Evolutionary conservation across 805 yeast genomes (phyloP).

Genomic region (Cyberlindnera suaveolens): DNA sequence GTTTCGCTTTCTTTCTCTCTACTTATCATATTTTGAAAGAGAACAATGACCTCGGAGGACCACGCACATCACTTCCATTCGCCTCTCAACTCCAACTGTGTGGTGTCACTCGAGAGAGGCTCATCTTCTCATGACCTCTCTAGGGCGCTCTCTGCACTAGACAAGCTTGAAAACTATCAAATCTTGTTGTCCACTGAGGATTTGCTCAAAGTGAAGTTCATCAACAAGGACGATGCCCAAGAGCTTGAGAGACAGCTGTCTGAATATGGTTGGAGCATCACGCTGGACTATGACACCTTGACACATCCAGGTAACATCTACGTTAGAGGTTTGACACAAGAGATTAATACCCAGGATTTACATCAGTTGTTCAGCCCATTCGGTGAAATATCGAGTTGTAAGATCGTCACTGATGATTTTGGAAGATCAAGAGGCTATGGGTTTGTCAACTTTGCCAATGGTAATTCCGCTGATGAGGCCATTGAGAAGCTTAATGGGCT

Average conservation of each 20-base stretch:
- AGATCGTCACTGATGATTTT: slow-evolving; percentile 38
- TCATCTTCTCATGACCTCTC: background rate
- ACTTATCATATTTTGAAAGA: slow-evolving; percentile 2
- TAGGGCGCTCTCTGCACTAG: slow-evolving; percentile 1
- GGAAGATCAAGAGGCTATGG: slow-evolving; percentile 52
- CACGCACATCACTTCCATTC: slow-evolving; percentile 14
- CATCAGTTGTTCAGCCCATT: slow-evolving; percentile 30
- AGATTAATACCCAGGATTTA: slow-evolving; percentile 32
- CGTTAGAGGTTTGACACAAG: slow-evolving; percentile 40
- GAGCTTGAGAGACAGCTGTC: background rate
- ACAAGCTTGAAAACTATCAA: slow-evolving; percentile 5
- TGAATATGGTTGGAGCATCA: slow-evolving; percentile 5
- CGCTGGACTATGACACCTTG: slow-evolving; percentile 24
- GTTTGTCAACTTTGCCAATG: slow-evolving; percentile 53
- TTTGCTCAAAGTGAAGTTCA: slow-evolving; percentile 12
- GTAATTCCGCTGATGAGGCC: slow-evolving; percentile 53
- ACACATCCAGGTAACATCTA: slow-evolving; percentile 55
- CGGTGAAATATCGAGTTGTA: slow-evolving; percentile 38
- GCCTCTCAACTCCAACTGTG: slow-evolving; percentile 21
- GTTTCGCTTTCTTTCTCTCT: no score
- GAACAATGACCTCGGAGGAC: background rate
- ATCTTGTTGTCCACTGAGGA: slow-evolving; percentile 2
- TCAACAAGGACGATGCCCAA: slow-evolving; percentile 16
- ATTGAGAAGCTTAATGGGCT: slow-evolving; percentile 47
- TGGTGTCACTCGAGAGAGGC: slow-evolving; percentile 11